Conservation (phyloP, 805 yeast species). For the Ogataea siamensis region DNA sequence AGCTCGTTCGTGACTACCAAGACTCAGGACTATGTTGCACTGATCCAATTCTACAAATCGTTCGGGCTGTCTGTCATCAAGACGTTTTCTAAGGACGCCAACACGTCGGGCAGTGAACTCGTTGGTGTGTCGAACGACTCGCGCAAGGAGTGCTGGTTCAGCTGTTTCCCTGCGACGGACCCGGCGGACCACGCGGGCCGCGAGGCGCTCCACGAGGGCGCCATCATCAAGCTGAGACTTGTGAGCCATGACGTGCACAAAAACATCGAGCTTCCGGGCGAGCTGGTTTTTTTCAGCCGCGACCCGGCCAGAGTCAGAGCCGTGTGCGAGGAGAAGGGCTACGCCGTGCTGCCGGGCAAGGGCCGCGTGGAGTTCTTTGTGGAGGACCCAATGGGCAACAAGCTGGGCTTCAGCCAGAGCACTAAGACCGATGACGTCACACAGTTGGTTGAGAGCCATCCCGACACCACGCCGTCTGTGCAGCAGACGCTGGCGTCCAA, state of each 20-base stretch:
- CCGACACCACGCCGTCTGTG: slow-evolving; percentile 9
- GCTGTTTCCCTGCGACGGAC: slow-evolving; percentile 52
- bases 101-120: slow-evolving; percentile 32
- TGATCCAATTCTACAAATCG: slow-evolving; percentile 54
- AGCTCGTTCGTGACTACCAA: slow-evolving; percentile 60
- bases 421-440: background rate
- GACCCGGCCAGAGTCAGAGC: slow-evolving; percentile 31
- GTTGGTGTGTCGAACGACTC: slow-evolving; percentile 67
- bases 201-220: slow-evolving; percentile 37
- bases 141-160: slow-evolving; percentile 69
- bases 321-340: slow-evolving; percentile 22
- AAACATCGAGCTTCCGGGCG: slow-evolving; percentile 35
- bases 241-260: slow-evolving; percentile 36
- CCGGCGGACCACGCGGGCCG: slow-evolving; percentile 17
- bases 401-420: slow-evolving; percentile 51
- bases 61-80: slow-evolving; percentile 63
- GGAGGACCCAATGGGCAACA: slow-evolving; percentile 65
- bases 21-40: slow-evolving; percentile 41
- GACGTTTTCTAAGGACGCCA: slow-evolving; percentile 54
- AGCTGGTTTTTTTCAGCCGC: slow-evolving; percentile 41
- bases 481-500: slow-evolving; percentile 5
- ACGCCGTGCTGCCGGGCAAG: slow-evolving; percentile 18
- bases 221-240: slow-evolving; percentile 46
- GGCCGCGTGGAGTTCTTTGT: slow-evolving; percentile 35
- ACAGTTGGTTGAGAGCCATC: background rate